Evolutionary conservation across 192 early-diverging fungal species (phyloP).

Genomic region (Kappamyces sp.): DNA sequence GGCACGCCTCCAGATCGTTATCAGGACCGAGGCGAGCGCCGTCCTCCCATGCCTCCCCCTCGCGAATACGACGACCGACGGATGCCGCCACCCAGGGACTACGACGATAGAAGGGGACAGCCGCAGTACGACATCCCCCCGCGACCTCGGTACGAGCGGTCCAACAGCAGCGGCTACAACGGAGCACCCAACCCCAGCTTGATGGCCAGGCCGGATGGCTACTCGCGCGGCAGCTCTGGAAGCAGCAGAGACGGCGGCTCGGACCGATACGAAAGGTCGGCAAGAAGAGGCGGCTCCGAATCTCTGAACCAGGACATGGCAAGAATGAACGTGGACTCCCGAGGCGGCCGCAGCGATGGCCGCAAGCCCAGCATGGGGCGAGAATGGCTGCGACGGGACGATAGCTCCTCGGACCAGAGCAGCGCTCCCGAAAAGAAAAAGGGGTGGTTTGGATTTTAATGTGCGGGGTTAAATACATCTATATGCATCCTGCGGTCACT

Average conservation of each 20-base stretch:
- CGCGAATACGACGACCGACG: background rate
- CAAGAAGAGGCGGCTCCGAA: background rate
- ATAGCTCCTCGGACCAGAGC: background rate
- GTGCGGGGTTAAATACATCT: too few relatives aligned
- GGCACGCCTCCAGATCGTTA: background rate
- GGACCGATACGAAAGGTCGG: background rate
- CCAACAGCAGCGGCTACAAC: background rate
- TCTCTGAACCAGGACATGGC: background rate
- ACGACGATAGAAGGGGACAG: background rate
- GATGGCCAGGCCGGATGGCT: background rate
- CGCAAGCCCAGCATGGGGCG: background rate
- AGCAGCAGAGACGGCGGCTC: background rate
- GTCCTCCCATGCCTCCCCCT: constrained; percentile 4
- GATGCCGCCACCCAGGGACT: background rate
- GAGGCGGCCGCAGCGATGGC: background rate
- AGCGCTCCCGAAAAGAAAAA: constrained; percentile 5
- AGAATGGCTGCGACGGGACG: constrained; percentile 4
- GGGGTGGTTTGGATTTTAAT: constrained; percentile 12
- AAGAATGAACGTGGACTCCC: constrained; percentile 1
- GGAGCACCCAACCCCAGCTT: background rate
- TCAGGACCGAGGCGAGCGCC: background rate
- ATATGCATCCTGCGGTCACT: too few relatives aligned
- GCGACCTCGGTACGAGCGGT: background rate
- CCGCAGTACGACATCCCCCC: constrained; percentile 1
- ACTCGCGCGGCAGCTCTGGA: background rate